Evolutionary conservation across 208 protist genomes (phyloP).

Genomic region (Strigomonas galati): DNA sequence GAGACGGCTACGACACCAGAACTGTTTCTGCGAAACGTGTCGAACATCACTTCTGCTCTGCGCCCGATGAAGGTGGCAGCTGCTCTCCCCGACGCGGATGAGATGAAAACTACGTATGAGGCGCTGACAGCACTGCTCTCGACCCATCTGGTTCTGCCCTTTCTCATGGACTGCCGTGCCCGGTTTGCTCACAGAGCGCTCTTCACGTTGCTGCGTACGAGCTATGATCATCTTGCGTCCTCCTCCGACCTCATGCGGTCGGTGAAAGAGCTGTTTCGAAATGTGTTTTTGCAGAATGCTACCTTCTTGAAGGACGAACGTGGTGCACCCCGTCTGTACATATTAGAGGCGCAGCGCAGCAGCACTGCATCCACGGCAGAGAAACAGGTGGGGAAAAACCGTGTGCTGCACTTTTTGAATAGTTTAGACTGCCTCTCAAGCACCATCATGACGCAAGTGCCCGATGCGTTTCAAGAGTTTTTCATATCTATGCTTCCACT

Average conservation of each 20-base stretch:
- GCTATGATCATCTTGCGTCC: too few relatives aligned
- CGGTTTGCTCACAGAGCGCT: constrained; percentile 82
- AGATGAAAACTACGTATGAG: constrained; percentile 11
- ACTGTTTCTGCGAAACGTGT: constrained; percentile 62
- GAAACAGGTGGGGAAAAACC: constrained; percentile 19
- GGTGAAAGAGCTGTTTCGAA: constrained; percentile 1
- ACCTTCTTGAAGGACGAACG: too few relatives aligned
- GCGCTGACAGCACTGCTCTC: constrained; percentile 23
- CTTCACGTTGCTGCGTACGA: constrained; percentile 43
- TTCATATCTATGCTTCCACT: constrained; percentile 76
- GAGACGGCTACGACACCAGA: constrained; percentile 50
- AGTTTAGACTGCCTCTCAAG: constrained; percentile 63
- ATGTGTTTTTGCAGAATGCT: neutral
- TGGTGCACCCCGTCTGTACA: too few relatives aligned
- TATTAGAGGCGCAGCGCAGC: too few relatives aligned
- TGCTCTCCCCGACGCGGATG: constrained; percentile 3
- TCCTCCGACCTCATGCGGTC: constrained; percentile 12
- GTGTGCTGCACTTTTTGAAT: constrained; percentile 75
- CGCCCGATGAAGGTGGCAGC: constrained; percentile 24
- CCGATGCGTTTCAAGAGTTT: constrained; percentile 53
- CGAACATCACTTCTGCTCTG: constrained; percentile 52
- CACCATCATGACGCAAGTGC: constrained; percentile 71
- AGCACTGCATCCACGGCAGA: neutral
- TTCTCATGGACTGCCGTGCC: constrained; percentile 74
- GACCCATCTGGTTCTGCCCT: constrained; percentile 53